Evolutionary conservation across 2,329 filamentous ascomycete genomes (phyloP).

Genomic region (Penicillium sp.): DNA sequence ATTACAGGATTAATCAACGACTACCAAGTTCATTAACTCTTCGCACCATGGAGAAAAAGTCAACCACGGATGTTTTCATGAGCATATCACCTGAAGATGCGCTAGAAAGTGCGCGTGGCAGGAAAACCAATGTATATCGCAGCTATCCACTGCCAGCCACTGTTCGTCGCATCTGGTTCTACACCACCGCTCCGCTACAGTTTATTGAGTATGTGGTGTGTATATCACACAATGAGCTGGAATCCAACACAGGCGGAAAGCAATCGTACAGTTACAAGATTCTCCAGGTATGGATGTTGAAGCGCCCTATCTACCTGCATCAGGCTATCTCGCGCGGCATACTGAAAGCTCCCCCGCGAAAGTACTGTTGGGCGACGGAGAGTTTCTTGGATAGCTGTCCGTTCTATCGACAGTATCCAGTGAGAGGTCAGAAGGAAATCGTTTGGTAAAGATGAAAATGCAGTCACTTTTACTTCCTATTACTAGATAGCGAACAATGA

Average conservation of each 20-base stretch:
- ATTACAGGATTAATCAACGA: too few relatives aligned
- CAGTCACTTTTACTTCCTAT: not conserved
- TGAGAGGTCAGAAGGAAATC: not conserved
- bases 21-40: too few relatives aligned
- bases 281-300: slow-evolving; percentile 3
- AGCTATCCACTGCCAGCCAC: not conserved
- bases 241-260: not conserved
- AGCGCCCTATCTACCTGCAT: not conserved
- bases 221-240: not conserved
- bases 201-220: slow-evolving; percentile 1
- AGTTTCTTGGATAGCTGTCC: not conserved
- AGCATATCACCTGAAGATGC: not conserved
- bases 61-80: not conserved
- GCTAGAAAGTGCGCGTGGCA: not conserved
- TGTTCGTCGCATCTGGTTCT: not conserved
- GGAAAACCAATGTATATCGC: not conserved
- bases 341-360: not conserved
- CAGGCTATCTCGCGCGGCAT: not conserved
- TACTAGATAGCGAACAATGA: not conserved
- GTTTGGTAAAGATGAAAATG: not conserved
- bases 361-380: not conserved
- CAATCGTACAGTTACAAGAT: not conserved
- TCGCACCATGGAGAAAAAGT: not conserved
- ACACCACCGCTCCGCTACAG: not conserved
- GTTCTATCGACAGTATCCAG: not conserved